Evolutionary conservation across 1,139 yeast species (phyloP).

Genomic region (Meyerozyma carpophila): DNA sequence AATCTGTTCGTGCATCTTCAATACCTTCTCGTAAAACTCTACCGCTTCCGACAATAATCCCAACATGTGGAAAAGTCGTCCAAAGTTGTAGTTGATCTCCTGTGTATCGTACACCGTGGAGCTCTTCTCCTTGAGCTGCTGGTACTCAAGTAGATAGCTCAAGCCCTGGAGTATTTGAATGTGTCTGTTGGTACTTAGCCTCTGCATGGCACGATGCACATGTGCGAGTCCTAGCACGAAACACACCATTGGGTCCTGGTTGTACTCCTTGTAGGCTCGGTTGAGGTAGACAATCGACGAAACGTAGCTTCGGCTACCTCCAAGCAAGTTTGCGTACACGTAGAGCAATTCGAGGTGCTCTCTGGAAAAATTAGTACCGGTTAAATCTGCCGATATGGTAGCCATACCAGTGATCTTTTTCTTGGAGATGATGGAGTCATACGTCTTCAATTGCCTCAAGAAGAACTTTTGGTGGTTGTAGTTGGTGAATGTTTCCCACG

Average conservation of each 20-base stretch:
- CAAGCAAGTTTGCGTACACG: slow-evolving; percentile 73
- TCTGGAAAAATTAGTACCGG: slow-evolving; percentile 34
- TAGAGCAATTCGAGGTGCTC: slow-evolving; percentile 71
- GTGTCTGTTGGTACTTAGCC: slow-evolving; percentile 82
- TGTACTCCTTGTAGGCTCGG: slow-evolving; percentile 56
- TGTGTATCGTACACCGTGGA: slow-evolving; percentile 54
- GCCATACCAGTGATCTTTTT: slow-evolving; percentile 72
- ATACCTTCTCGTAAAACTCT: slow-evolving; percentile 63
- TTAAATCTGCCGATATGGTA: slow-evolving; percentile 44
- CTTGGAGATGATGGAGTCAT: slow-evolving; percentile 58
- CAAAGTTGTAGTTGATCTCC: slow-evolving; percentile 81
- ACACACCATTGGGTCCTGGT: slow-evolving; percentile 74
- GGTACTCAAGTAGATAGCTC: slow-evolving; percentile 69
- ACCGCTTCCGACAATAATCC: slow-evolving; percentile 74
- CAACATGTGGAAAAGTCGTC: slow-evolving; percentile 76
- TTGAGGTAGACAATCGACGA: slow-evolving; percentile 69
- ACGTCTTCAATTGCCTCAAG: slow-evolving; percentile 82
- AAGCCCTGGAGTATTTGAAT: slow-evolving; percentile 84
- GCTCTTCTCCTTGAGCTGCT: slow-evolving; percentile 31
- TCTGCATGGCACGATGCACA: slow-evolving; percentile 88
- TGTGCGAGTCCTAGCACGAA: slow-evolving; percentile 74
- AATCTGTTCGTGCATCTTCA: slow-evolving; percentile 28
- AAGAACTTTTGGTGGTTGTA: slow-evolving; percentile 87
- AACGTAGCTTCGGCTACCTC: slow-evolving; percentile 77
- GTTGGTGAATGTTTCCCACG: slow-evolving; percentile 59